Evolutionary conservation across 306 rosid genomes (phyloP).

Genomic region (Lathyrus oleraceus): DNA sequence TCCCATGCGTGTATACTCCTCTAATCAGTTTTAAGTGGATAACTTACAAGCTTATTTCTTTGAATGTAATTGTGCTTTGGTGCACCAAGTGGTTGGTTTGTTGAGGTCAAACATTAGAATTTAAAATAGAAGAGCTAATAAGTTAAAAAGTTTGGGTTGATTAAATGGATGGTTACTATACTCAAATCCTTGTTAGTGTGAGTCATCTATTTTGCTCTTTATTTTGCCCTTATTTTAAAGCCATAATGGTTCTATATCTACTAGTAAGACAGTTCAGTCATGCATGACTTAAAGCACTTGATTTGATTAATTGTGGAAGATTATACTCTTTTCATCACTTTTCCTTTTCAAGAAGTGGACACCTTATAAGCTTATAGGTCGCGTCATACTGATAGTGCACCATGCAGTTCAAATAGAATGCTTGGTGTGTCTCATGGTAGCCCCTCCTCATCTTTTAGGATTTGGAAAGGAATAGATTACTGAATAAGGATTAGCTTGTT

Average conservation of each 20-base stretch:
- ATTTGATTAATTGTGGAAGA: not conserved
- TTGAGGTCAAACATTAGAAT: not conserved
- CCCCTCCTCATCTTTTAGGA: not conserved
- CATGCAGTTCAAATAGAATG: not conserved
- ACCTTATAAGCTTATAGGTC: not conserved
- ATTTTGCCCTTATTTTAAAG: not conserved
- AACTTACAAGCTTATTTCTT: constrained; percentile 11
- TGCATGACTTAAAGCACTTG: constrained; percentile 8
- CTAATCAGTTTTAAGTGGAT: not conserved
- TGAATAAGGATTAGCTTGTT: constrained; percentile 10
- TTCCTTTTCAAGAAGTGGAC: constrained; percentile 4
- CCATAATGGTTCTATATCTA: not conserved
- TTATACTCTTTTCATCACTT: not conserved
- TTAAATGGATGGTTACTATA: not conserved
- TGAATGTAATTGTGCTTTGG: not conserved
- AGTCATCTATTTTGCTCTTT: constrained; percentile 3
- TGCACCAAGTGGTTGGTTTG: constrained; percentile 9
- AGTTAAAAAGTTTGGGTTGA: not conserved
- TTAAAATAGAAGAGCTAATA: not conserved
- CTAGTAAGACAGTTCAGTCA: not conserved
- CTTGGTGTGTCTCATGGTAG: not conserved
- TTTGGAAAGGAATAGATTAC: not conserved
- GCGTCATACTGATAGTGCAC: not conserved
- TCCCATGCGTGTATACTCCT: not conserved
- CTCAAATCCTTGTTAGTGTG: not conserved